Percentiles rank a stretch among this genome's conserved stretches.
Evolutionary conservation across 1,284 basidiomycete genomes (phyloP).

Genomic region (Wolfiporia cocos): DNA sequence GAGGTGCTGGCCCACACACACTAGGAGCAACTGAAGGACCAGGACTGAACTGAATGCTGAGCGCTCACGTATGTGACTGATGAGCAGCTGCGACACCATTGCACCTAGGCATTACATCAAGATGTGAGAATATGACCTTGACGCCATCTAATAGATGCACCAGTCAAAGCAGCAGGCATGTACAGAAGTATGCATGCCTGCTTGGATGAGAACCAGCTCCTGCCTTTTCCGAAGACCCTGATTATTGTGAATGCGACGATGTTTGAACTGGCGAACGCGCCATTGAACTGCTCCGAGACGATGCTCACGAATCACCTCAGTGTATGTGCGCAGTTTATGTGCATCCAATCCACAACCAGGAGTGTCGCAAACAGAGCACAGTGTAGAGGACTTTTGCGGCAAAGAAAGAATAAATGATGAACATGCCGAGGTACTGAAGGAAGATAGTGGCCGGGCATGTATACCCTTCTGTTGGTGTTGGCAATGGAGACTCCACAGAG

Average conservation of each 20-base stretch:
- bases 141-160: too few species aligned
- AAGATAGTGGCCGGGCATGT: slow-evolving; percentile 67
- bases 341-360: slow-evolving; percentile 34
- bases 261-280: slow-evolving; percentile 64
- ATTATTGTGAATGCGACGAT: too few species aligned
- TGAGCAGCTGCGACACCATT: too few species aligned
- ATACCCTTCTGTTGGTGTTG: slow-evolving; percentile 50
- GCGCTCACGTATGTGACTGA: slow-evolving; percentile 51
- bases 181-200: too few species aligned
- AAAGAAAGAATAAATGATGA: slow-evolving; percentile 71
- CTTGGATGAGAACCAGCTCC: slow-evolving; percentile 81
- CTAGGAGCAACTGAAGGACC: too few species aligned
- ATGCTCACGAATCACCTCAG: slow-evolving; percentile 31
- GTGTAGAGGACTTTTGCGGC: slow-evolving; percentile 72
- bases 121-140: too few species aligned
- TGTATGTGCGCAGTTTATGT: slow-evolving; percentile 28
- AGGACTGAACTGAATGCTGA: slow-evolving; percentile 54
- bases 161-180: slow-evolving; percentile 69
- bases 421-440: slow-evolving; percentile 64
- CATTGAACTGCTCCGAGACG: too few species aligned
- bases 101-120: too few species aligned
- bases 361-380: slow-evolving; percentile 42
- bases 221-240: slow-evolving; percentile 51
- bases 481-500: slow-evolving; percentile 57
- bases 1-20: too few species aligned